Evolutionary conservation across 1,284 basidiomycete species (phyloP).

Genomic region (Xerocomus minutiporus): DNA sequence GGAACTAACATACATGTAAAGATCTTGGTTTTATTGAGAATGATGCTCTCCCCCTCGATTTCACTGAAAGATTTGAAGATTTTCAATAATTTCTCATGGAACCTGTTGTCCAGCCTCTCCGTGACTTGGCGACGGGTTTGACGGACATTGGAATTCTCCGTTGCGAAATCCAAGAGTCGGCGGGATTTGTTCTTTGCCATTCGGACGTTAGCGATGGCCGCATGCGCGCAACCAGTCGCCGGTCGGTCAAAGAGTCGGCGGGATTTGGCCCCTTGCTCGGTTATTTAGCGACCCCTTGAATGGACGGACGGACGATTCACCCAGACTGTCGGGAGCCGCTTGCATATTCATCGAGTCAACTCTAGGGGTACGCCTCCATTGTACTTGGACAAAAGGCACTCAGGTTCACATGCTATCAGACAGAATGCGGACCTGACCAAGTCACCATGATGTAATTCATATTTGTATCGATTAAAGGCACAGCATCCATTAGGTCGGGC

Average conservation of each 20-base stretch:
- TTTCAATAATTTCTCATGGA: too few relatives aligned
- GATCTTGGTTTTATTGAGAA: not conserved
- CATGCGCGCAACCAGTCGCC: not conserved
- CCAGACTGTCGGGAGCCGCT: not conserved
- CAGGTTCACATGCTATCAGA: not conserved
- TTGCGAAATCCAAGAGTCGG: not conserved
- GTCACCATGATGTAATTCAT: not conserved
- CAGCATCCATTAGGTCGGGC: constrained; percentile 7
- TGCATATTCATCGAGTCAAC: not conserved
- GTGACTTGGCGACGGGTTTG: not conserved
- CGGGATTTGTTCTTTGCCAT: not conserved
- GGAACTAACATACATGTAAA: not conserved
- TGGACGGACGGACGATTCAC: not conserved
- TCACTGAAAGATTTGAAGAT: not conserved
- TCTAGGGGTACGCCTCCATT: not conserved
- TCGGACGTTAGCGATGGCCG: not conserved
- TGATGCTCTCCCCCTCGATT: not conserved
- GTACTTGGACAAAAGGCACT: not conserved
- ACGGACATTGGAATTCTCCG: not conserved
- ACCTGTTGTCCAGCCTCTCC: not conserved
- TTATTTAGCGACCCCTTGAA: not conserved
- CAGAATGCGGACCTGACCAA: not conserved
- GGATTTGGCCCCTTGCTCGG: not conserved
- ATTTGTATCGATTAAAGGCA: constrained; percentile 1
- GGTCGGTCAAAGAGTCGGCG: not conserved